Base-by-base conservation (phyloP, 1,139 yeast genomes). In the Trichomonascaceae sp. region DNA sequence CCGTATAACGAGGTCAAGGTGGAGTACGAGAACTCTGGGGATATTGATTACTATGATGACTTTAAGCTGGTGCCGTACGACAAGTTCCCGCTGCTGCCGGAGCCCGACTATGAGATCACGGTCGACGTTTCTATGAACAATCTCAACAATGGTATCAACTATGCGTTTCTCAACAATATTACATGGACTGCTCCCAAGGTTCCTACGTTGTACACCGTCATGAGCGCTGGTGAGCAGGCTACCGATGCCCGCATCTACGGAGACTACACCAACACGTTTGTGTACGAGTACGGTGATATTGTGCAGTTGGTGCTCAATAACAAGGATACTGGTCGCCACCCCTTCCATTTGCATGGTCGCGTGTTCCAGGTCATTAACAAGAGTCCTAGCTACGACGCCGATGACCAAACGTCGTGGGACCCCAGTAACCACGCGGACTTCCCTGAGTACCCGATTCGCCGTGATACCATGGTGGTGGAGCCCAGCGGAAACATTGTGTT, bases 331-430 rank as follows among this genome's bases (percentile, higher is more conserved):
- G 92, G 92, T 47, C 74, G 67, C 46, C 93, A 80, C 61, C 92
- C 93, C n/a, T 80, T 80, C 76, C 92, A 80, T 60, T 63, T 80
- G 50, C 93, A 80, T 58, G 93, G 93, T 2, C 92, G 79, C 52
- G 66, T 52, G 27, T 80, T 79, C 71, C 92, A 80, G 57, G 59
- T 77, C 30, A 51, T 79, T 42, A 67, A 65, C 31, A 69, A 85
- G 52, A 75, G 71, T 32, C 54, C 47, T 13, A 65, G 62, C 17
- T 65, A 59, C 16, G 23, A 20, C 11, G 23, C 6, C 23, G 62
- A 59, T 25, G 79, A 68, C 27, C 67, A 66, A 17, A 71, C 65
- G 41, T 59, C 69, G 31, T 74, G 65, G 40, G 66, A 68, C 44
- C 60, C 65, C 22, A 54, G 60, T 32, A 63, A 67, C 40, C 76